Conservation (phyloP, 352 stramenopile species). For the Phytophthora macrochlamydospora region DNA sequence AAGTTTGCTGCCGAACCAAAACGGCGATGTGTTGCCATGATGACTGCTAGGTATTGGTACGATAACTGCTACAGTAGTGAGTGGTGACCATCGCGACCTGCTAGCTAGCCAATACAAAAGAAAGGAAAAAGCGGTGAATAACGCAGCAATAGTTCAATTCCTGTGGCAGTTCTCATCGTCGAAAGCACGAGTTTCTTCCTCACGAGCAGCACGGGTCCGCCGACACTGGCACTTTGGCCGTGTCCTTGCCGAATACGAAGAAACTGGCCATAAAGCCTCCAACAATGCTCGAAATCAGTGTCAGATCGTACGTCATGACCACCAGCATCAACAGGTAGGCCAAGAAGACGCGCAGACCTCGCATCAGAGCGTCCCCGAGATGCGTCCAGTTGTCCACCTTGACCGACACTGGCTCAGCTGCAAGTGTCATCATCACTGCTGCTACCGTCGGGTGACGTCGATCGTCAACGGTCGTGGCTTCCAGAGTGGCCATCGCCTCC, state of each 20-base stretch:
- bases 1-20: too few relatives aligned
- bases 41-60: too few relatives aligned
- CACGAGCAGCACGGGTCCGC: slow-evolving; percentile 75
- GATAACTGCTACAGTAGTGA: too few relatives aligned
- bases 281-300: slow-evolving; percentile 67
- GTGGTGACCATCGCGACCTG: too few relatives aligned
- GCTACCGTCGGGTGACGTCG: slow-evolving; percentile 8
- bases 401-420: slow-evolving; percentile 12
- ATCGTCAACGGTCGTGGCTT: slow-evolving; percentile 12
- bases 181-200: not conserved
- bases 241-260: slow-evolving; percentile 73
- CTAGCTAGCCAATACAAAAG: too few relatives aligned
- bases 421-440: slow-evolving; percentile 3
- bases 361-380: slow-evolving; percentile 62
- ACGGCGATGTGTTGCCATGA: too few relatives aligned
- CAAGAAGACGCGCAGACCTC: slow-evolving; percentile 67
- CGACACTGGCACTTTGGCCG: slow-evolving; percentile 66
- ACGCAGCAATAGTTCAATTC: too few relatives aligned
- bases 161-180: too few relatives aligned
- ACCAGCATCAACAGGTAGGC: slow-evolving; percentile 84
- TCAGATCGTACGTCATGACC: slow-evolving; percentile 81
- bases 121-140: too few relatives aligned
- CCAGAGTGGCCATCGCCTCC: slow-evolving; percentile 10
- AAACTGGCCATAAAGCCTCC: slow-evolving; percentile 68
- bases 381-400: slow-evolving; percentile 64